Percentiles rank a stretch among this genome's conserved stretches.
Evolutionary conservation across 495 filamentous ascomycete species (phyloP).

Genomic region (Podospora pseudopauciseta): DNA sequence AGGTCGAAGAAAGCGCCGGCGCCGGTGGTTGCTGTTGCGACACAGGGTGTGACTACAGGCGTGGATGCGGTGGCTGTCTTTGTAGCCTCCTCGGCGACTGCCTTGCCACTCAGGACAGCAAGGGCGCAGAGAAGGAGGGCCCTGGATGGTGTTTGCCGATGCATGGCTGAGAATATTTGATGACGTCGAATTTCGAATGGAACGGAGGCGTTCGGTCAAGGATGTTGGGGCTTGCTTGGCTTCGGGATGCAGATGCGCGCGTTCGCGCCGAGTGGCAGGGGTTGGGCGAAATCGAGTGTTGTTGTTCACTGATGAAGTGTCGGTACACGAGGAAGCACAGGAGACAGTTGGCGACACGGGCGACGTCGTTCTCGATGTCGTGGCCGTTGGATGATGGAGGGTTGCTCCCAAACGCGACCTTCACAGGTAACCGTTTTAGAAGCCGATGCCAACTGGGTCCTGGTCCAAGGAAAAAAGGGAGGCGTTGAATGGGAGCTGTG

Average conservation of each 20-base stretch:
- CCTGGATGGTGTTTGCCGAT: constrained; percentile 15
- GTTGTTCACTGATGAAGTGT: constrained; percentile 12
- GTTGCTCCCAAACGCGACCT: neutral
- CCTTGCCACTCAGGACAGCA: constrained; percentile 19
- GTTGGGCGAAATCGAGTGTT: neutral
- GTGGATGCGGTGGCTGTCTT: constrained; percentile 24
- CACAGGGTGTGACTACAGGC: constrained; percentile 60
- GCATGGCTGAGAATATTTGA: constrained; percentile 19
- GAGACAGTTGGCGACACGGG: neutral
- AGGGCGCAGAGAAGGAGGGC: constrained; percentile 20
- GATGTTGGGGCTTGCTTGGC: neutral
- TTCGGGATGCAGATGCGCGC: constrained; percentile 11
- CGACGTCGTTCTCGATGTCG: neutral
- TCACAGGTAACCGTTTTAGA: neutral
- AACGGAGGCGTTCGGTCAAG: neutral
- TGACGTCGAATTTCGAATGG: neutral
- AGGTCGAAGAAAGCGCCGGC: constrained; percentile 88
- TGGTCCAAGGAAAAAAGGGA: neutral
- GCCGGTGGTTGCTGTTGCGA: constrained; percentile 69
- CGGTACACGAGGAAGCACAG: neutral
- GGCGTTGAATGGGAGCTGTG: constrained; percentile 2
- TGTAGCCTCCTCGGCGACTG: constrained; percentile 19
- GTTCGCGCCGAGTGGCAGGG: constrained; percentile 16
- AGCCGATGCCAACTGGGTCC: neutral
- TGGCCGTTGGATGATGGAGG: constrained; percentile 2